phyloP scores from a whole-genome alignment of 2,329 filamentous ascomycete genomes.

The Pseudocercospora macadamiae region DNA sequence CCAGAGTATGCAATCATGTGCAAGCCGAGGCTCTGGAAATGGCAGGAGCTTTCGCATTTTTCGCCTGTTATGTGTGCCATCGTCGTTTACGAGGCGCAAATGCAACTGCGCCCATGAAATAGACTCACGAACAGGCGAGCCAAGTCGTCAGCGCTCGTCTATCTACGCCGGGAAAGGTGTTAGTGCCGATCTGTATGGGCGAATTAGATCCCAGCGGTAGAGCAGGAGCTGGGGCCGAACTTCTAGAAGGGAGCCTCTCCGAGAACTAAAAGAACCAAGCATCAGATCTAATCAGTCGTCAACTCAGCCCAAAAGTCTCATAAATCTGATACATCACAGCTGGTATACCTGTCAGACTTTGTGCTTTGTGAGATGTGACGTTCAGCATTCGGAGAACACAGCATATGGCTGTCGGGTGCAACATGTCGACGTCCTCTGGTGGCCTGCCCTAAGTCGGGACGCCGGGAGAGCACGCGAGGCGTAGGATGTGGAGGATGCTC shows the following conservation, averaged over 20 bases:
- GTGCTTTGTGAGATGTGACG: slow-evolving; percentile 10
- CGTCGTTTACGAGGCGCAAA: slow-evolving; percentile 12
- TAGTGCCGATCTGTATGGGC: slow-evolving; percentile 26
- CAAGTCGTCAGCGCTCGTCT: slow-evolving; percentile 29
- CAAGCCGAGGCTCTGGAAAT: slow-evolving; percentile 15
- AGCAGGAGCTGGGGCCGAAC: slow-evolving; percentile 13
- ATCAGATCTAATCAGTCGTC: not conserved
- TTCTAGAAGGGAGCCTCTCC: not conserved
- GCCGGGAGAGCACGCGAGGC: slow-evolving; percentile 16
- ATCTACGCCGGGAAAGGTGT: slow-evolving; percentile 21
- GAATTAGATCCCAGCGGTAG: slow-evolving; percentile 14
- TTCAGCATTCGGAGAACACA: not conserved
- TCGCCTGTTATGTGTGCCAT: slow-evolving; percentile 10
- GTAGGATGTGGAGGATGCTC: not conserved
- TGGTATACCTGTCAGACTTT: not conserved
- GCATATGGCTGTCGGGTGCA: not conserved
- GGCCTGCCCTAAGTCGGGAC: slow-evolving; percentile 6
- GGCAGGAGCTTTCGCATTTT: slow-evolving; percentile 11
- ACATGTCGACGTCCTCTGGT: not conserved
- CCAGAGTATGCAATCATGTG: slow-evolving; percentile 2
- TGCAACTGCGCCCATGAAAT: slow-evolving; percentile 17
- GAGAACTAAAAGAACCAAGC: not conserved
- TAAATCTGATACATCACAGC: not conserved
- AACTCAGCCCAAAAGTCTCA: not conserved
- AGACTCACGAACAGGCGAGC: slow-evolving; percentile 28